Base-by-base conservation (phyloP, 176 grass and related monocot genomes). In the sorghum (Sorghum bicolor) region DNA sequence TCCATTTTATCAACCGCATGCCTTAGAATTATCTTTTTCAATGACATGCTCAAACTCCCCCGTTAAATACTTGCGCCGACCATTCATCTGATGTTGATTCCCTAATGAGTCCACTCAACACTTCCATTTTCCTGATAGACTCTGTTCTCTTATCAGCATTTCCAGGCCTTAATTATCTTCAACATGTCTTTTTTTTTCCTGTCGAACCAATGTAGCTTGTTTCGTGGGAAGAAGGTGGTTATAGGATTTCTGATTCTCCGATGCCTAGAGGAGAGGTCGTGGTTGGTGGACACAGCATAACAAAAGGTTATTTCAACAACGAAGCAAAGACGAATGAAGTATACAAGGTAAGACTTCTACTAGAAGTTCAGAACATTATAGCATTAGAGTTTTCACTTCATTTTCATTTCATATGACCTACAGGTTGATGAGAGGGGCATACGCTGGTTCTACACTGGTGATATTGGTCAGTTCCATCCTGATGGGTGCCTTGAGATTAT, bases 401-500 rank as follows among this genome's bases (percentile, higher is more conserved):
- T 73, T 38, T 70, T 38, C 64, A 82, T 57, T 64, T 68, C 24
- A 4, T 40, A 26, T 69, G 32, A 69, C 17, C n/a, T 67, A 22
- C 44, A 97, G 94, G 79, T 94, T 74, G 94, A 97, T 41, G 94
- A 92, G 50, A 86, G 19, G 44, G 94, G 94, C 50, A 84, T 94
- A 10, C 70, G 77, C 58, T 96, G 94, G 94, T 96, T 96, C 79
- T 96, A 93, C 76, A 91, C 94, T n/a, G 94, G 94, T 39, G 94
- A 97, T 80, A 91, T 97, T 83, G 94, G 94, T 20, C 91, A 91
- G 70, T 97, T 97, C 74, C 91, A 97, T 88, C 85, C 91, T 84
- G 91, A 97, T 82, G 91, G 94, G 40, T 97, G 89, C 53, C 79
- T 97, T 25, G 94, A 97, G 66, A 90, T 97, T 53, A 94, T 97